Evolutionary conservation across 73 alveolate genomes (phyloP).

Genomic region (Stentor coeruleus): DNA sequence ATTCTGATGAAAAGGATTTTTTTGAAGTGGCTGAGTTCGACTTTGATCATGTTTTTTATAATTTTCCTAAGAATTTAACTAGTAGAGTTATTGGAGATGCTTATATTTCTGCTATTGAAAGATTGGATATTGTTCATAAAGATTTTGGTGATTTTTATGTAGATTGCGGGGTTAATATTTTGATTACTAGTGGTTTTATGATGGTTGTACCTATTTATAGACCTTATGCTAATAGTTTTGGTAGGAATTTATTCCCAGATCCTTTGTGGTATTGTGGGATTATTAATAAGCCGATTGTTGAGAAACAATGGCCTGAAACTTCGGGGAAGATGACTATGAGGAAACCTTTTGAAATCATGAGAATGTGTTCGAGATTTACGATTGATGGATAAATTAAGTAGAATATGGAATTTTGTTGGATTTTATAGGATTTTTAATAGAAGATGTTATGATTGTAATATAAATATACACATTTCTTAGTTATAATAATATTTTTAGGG

Average conservation of each 20-base stretch:
- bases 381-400: too few relatives aligned
- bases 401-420: too few relatives aligned
- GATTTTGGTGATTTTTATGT: not conserved
- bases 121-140: not conserved
- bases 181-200: not conserved
- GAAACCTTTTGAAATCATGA: not conserved
- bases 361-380: not conserved
- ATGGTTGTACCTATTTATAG: not conserved
- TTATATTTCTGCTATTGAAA: not conserved
- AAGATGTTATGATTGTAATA: too few relatives aligned
- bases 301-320: constrained; percentile 10
- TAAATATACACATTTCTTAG: too few relatives aligned
- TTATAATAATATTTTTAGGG: too few relatives aligned
- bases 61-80: not conserved
- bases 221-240: not conserved
- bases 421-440: too few relatives aligned
- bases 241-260: not conserved
- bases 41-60: not conserved
- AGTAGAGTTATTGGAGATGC: not conserved
- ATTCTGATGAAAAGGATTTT: not conserved
- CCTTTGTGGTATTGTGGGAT: not conserved
- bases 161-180: not conserved
- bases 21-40: not conserved
- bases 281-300: not conserved
- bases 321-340: not conserved